phyloP scores from a whole-genome alignment of 495 filamentous ascomycete genomes.

The Talaromyces adpressus region DNA sequence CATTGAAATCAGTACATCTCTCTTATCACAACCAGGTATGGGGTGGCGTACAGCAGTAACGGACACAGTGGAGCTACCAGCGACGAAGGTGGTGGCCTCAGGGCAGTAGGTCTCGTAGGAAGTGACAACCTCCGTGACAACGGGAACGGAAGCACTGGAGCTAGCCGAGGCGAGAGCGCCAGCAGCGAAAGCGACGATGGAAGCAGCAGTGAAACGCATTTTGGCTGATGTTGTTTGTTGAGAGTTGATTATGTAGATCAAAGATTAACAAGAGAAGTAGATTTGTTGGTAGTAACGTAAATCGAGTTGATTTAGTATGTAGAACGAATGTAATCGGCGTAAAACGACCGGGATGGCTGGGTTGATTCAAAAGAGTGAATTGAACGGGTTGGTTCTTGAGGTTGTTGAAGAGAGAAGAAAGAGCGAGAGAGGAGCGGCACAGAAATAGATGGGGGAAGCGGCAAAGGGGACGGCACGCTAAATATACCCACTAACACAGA shows the following conservation, averaged over 20 bases:
- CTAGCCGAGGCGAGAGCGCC: conserved; percentile 18
- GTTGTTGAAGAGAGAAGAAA: conserved; percentile 9
- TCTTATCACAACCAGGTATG: conserved; percentile 9
- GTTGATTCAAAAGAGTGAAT: conserved; percentile 6
- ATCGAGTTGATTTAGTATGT: conserved; percentile 1
- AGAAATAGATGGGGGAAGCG: background rate
- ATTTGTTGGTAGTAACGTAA: background rate
- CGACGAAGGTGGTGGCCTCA: conserved; percentile 60
- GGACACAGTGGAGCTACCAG: conserved; percentile 68
- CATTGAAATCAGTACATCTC: conserved; percentile 11
- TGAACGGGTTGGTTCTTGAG: conserved; percentile 9
- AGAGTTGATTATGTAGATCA: conserved; percentile 13
- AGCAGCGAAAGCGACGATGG: conserved; percentile 56
- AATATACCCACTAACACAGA: background rate
- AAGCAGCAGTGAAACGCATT: conserved; percentile 79
- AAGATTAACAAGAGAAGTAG: background rate
- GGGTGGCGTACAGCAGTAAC: conserved; percentile 56
- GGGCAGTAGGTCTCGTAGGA: conserved; percentile 85
- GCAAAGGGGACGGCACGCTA: background rate
- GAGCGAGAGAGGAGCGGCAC: background rate
- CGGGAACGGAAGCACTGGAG: conserved; percentile 33
- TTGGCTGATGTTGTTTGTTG: conserved; percentile 39
- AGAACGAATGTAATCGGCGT: conserved; percentile 50
- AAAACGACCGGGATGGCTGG: conserved; percentile 21
- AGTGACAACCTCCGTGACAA: conserved; percentile 73